Conservation (phyloP, 345 rosid species). For the Gossypium ekmanianum region DNA sequence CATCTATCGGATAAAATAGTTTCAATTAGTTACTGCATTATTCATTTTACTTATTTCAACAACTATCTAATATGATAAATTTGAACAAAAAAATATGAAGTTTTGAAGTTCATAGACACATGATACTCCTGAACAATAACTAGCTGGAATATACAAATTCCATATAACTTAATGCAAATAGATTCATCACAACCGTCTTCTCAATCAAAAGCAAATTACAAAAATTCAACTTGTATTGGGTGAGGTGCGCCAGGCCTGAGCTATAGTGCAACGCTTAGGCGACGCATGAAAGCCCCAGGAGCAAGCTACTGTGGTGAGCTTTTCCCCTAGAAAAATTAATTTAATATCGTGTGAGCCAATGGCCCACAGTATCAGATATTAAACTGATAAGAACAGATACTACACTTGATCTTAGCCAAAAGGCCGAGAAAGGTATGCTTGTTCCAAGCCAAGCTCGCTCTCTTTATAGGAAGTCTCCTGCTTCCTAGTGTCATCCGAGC, state of each 20-base stretch:
- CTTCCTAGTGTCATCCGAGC: no score
- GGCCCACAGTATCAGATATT: conserved; percentile 52
- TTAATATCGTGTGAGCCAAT: conserved; percentile 7
- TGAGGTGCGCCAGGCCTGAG: neutral
- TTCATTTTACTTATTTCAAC: no score
- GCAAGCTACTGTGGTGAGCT: neutral
- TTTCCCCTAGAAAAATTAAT: neutral
- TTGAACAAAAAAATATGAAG: no score
- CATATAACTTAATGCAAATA: no score
- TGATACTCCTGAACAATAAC: no score
- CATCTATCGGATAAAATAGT: no score
- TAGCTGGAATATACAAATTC: no score
- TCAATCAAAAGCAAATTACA: no score
- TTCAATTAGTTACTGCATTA: no score
- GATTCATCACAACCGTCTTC: no score
- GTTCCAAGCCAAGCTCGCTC: neutral
- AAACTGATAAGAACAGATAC: conserved; percentile 65
- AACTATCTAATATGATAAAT: no score
- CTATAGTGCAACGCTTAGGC: neutral
- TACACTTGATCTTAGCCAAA: conserved; percentile 69
- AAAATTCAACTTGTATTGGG: neutral
- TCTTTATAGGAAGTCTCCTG: neutral
- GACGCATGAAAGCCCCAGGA: neutral
- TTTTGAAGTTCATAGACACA: no score
- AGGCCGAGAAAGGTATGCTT: conserved; percentile 62